A percentile compares a stretch with the other conserved stretches of the same genome.
These are phyloP conservation scores for Colletotrichum acutatum DNA, from an alignment of 2,329 filamentous ascomycete species.

Conservation along the genomic window DNA sequence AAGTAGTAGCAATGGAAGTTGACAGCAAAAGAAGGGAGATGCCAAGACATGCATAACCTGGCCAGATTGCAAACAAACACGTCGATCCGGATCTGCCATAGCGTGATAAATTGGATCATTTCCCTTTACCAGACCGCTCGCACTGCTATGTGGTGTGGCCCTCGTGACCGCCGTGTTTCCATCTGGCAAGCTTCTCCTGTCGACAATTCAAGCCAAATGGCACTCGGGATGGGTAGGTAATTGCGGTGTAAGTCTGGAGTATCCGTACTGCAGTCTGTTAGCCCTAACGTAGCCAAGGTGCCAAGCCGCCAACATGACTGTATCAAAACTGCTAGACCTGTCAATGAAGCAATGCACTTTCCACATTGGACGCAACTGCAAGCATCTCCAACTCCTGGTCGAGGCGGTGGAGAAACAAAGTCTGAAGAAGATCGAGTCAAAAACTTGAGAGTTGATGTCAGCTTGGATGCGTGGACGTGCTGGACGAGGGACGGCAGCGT, in stretches of 20 bases:
- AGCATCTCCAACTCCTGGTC: background rate
- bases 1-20: background rate
- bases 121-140: background rate
- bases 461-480: background rate
- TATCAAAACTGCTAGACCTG: background rate
- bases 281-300: background rate
- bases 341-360: background rate
- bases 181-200: conserved; percentile 3
- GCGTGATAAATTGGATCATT: conserved; percentile 33
- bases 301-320: background rate
- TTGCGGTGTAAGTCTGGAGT: no score
- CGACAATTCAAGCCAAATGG: background rate
- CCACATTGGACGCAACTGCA: background rate
- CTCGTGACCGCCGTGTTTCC: background rate
- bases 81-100: conserved; percentile 14
- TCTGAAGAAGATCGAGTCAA: background rate
- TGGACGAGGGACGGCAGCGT: background rate
- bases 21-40: background rate
- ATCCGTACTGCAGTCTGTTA: no score
- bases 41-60: conserved; percentile 23
- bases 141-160: background rate
- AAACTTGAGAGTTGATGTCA: background rate
- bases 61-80: conserved; percentile 28
- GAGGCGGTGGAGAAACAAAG: background rate
- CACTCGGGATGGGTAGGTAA: no score